Percentiles rank a stretch among this genome's conserved stretches.
Conservation (phyloP, 768 basidiomycete genomes). For the Podaxis sp. region DNA sequence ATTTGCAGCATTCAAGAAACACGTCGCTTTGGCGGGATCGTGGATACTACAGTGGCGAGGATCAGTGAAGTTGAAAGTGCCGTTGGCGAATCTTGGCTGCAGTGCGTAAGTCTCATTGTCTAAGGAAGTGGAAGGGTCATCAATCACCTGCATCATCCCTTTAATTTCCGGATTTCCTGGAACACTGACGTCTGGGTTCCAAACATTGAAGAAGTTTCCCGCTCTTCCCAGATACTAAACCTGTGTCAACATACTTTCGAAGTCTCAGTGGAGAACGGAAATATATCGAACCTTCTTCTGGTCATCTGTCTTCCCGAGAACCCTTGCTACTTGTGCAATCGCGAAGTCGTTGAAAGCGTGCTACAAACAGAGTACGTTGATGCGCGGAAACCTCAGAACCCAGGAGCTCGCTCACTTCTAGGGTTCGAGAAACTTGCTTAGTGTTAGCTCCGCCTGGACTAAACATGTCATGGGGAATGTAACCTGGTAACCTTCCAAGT, state of each 20-base stretch:
- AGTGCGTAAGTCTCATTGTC: background rate
- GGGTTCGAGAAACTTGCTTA: constrained; percentile 59
- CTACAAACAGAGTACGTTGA: constrained; percentile 27
- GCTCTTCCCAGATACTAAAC: constrained; percentile 51
- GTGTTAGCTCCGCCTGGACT: constrained; percentile 52
- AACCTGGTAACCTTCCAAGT: constrained; percentile 25
- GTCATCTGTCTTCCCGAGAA: constrained; percentile 48
- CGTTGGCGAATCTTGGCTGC: constrained; percentile 54
- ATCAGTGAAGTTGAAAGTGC: constrained; percentile 63
- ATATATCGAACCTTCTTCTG: constrained; percentile 42
- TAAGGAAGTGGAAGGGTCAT: background rate
- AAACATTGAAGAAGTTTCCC: constrained; percentile 55
- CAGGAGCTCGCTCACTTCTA: constrained; percentile 41
- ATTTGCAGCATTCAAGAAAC: constrained; percentile 55
- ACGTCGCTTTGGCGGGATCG: constrained; percentile 54
- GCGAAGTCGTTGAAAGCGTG: constrained; percentile 64
- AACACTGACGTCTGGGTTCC: constrained; percentile 56
- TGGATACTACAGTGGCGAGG: constrained; percentile 66
- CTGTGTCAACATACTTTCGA: background rate
- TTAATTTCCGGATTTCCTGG: constrained; percentile 43
- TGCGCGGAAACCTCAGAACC: background rate
- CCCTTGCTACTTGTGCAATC: constrained; percentile 61
- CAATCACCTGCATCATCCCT: constrained; percentile 60
- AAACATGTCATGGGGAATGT: constrained; percentile 39
- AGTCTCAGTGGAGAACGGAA: background rate